phyloP scores from a whole-genome alignment of 306 rosid genomes.

The Prosopis cineraria region DNA sequence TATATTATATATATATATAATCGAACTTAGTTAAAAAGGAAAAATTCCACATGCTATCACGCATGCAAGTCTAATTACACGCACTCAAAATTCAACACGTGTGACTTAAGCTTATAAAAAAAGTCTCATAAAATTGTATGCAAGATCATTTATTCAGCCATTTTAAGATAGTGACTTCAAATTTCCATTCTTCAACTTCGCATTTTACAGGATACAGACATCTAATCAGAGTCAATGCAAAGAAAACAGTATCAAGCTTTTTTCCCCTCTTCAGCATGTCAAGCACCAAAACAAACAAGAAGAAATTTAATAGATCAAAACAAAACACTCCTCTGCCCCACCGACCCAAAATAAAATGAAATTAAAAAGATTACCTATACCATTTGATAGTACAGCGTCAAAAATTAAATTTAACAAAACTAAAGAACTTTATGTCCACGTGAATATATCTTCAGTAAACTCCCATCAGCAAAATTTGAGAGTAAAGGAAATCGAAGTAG shows the following conservation, averaged over 20 bases:
- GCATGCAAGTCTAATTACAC: not conserved
- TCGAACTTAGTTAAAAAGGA: not conserved
- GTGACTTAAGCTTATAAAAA: not conserved
- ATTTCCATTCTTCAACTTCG: not conserved
- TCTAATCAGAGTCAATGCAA: not conserved
- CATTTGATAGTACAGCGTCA: not conserved
- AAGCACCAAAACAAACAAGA: not conserved
- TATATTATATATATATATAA: conserved; percentile 20
- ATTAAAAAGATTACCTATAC: not conserved
- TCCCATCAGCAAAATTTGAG: no score
- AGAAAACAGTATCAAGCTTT: not conserved
- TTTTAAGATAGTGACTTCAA: not conserved
- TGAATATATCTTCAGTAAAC: no score
- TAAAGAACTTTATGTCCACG: no score
- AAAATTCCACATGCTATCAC: not conserved
- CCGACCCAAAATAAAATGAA: not conserved
- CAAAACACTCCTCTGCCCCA: not conserved
- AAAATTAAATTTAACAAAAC: not conserved
- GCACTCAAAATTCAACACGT: not conserved
- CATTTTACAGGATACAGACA: not conserved
- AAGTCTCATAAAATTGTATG: not conserved
- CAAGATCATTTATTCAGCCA: not conserved
- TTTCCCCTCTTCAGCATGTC: not conserved
- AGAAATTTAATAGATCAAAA: not conserved
- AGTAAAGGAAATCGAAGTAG: no score